Evolutionary conservation across 306 rosid genomes (phyloP).

Genomic region (Canavalia ensiformis): DNA sequence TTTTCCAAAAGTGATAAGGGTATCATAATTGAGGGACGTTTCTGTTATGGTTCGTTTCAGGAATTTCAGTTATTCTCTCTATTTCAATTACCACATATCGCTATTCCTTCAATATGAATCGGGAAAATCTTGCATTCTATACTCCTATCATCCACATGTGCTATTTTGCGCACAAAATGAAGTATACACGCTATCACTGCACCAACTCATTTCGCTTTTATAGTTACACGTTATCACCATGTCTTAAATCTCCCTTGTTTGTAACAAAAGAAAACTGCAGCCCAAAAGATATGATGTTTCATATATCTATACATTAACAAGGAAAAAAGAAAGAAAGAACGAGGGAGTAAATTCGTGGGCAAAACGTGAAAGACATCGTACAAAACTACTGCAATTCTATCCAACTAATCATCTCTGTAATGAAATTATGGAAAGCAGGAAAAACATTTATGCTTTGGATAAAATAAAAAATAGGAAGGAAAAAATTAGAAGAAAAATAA

Average conservation of each 20-base stretch:
- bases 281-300: neutral
- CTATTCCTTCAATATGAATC: neutral
- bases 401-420: conserved; percentile 8
- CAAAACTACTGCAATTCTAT: neutral
- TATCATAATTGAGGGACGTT: conserved; percentile 18
- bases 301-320: too few species aligned
- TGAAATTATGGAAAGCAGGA: conserved; percentile 20
- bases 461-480: too few species aligned
- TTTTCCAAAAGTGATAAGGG: neutral
- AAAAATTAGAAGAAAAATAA: too few species aligned
- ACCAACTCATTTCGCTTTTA: neutral
- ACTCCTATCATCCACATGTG: neutral
- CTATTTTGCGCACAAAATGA: neutral
- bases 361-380: neutral
- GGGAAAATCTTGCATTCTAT: conserved; percentile 17
- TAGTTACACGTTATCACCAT: neutral
- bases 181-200: neutral
- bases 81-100: neutral
- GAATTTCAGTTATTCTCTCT: neutral
- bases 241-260: neutral
- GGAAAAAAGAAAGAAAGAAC: neutral
- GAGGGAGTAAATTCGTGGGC: neutral
- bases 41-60: neutral
- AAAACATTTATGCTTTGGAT: too few species aligned
- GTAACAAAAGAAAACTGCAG: neutral